Evolutionary conservation across 2,329 filamentous ascomycete species (phyloP).

Genomic region (Epichloe gansuensis): DNA sequence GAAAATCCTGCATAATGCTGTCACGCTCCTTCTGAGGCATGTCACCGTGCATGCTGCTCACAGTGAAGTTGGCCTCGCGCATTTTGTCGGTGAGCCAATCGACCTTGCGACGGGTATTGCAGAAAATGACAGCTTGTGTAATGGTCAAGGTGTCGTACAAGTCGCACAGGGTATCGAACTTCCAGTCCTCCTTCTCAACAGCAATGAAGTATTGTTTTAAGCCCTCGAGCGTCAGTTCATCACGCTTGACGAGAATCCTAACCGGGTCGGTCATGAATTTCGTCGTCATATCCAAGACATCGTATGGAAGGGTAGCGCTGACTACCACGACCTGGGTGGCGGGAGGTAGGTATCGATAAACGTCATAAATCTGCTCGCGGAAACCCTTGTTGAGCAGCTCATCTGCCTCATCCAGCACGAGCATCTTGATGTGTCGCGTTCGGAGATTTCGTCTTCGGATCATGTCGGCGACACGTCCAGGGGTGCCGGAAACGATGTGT

Average conservation of each 20-base stretch:
- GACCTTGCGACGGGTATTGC: conserved; percentile 97
- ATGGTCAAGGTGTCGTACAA: conserved; percentile 98
- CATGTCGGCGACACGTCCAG: conserved; percentile 73
- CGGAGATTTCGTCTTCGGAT: conserved; percentile 44
- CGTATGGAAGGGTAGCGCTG: conserved; percentile 90
- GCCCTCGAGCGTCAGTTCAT: conserved; percentile 93
- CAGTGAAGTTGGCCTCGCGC: conserved; percentile 96
- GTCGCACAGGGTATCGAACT: conserved; percentile 96
- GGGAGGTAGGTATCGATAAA: conserved; percentile 91
- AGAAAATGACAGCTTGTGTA: conserved; percentile 98
- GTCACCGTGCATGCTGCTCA: conserved; percentile 96
- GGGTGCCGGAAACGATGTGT: conserved; percentile 93
- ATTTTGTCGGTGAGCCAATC: conserved; percentile 99
- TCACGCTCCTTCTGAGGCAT: conserved; percentile 98
- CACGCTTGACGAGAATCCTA: conserved; percentile 93
- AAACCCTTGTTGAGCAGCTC: conserved; percentile 80
- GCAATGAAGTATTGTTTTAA: conserved; percentile 99
- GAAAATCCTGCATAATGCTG: conserved; percentile 98
- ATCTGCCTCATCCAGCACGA: conserved; percentile 48
- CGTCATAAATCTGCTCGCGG: conserved; percentile 97
- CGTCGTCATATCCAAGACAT: conserved; percentile 97
- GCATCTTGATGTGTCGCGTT: conserved; percentile 51
- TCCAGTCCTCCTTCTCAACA: conserved; percentile 99
- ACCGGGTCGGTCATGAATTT: conserved; percentile 99
- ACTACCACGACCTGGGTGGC: conserved; percentile 98